Evolutionary conservation across 345 rosid genomes (phyloP).

Genomic region (Citrus glauca): DNA sequence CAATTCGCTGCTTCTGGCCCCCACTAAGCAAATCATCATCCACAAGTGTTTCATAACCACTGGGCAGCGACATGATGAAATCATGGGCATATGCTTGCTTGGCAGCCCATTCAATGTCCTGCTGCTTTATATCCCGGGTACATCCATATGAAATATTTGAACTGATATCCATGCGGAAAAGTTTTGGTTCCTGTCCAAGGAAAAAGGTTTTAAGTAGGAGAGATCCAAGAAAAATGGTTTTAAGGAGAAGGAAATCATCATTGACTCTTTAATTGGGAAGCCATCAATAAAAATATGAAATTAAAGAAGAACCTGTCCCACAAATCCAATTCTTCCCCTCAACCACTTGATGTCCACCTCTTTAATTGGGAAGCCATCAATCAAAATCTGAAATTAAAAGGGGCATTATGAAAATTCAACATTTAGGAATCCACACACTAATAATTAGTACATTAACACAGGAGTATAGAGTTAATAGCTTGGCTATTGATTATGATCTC

Average conservation of each 20-base stretch:
- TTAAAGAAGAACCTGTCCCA: slow-evolving; percentile 72
- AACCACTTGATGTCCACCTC: slow-evolving; percentile 90
- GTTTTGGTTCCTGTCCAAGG: slow-evolving; percentile 75
- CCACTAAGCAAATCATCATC: slow-evolving; percentile 98
- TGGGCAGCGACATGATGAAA: slow-evolving; percentile 77
- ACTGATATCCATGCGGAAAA: slow-evolving; percentile 82
- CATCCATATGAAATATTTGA: slow-evolving; percentile 93
- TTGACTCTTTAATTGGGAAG: slow-evolving; percentile 35
- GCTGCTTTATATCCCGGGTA: slow-evolving; percentile 48
- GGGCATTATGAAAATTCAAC: slow-evolving; percentile 1
- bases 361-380: slow-evolving; percentile 72
- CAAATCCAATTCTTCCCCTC: slow-evolving; percentile 80
- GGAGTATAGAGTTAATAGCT: background rate
- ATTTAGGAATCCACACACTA: background rate
- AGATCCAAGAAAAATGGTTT: slow-evolving; percentile 7
- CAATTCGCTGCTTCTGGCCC: slow-evolving; percentile 97
- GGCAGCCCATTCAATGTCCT: slow-evolving; percentile 89
- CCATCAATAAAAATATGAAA: slow-evolving; percentile 84
- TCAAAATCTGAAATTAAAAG: slow-evolving; percentile 53
- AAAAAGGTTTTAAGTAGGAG: slow-evolving; percentile 9
- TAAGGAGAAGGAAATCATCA: slow-evolving; percentile 3
- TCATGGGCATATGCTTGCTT: slow-evolving; percentile 92
- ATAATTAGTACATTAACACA: background rate
- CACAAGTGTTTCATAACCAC: slow-evolving; percentile 77
- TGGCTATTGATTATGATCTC: background rate